A percentile compares a stretch with the other conserved stretches of the same genome.
phyloP scores from a whole-genome alignment of 768 basidiomycete genomes.

The Kwoniella sp. region DNA sequence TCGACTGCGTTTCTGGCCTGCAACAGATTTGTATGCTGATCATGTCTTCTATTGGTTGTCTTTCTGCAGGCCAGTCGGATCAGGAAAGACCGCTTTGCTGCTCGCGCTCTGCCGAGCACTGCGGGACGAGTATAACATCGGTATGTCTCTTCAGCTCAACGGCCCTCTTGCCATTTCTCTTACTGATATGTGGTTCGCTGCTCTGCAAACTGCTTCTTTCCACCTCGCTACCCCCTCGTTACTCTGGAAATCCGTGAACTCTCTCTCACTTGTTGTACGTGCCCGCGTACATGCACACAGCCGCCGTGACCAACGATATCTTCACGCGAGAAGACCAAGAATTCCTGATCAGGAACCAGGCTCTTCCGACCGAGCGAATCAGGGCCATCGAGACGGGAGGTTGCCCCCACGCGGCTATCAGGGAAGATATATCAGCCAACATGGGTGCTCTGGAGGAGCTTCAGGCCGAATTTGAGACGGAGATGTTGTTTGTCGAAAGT shows the following conservation, averaged over 20 bases:
- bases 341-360: slow-evolving; percentile 89
- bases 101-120: slow-evolving; percentile 83
- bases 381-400: slow-evolving; percentile 95
- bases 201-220: neutral
- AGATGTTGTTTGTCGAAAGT: slow-evolving; percentile 90
- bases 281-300: slow-evolving; percentile 58
- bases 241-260: neutral
- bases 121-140: slow-evolving; percentile 85
- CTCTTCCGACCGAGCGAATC: slow-evolving; percentile 78
- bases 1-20: too few species aligned
- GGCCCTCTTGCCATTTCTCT: neutral
- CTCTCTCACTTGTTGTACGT: too few species aligned
- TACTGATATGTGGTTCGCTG: neutral
- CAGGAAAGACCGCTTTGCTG: slow-evolving; percentile 93
- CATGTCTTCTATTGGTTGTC: too few species aligned
- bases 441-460: slow-evolving; percentile 92
- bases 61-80: slow-evolving; percentile 80
- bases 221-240: neutral
- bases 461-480: slow-evolving; percentile 85
- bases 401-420: slow-evolving; percentile 96
- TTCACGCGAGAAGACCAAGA: slow-evolving; percentile 99
- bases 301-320: slow-evolving; percentile 98
- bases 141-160: slow-evolving; percentile 58
- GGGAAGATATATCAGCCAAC: slow-evolving; percentile 97
- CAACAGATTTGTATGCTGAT: too few species aligned